Conservation (phyloP, 805 yeast species). For the Cyberlindnera xishuangbannaensis region DNA sequence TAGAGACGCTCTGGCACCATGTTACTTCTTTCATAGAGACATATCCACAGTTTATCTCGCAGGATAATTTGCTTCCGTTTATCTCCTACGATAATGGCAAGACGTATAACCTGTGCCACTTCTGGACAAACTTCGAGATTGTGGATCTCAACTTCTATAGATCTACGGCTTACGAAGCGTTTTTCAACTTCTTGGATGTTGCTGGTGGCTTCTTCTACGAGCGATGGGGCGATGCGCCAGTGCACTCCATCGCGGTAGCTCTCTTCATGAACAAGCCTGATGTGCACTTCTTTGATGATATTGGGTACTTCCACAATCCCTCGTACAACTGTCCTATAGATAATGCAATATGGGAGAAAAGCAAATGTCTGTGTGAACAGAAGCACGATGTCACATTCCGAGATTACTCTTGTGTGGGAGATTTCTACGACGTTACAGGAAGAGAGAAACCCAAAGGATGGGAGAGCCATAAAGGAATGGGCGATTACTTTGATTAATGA, state of each 20-base stretch:
- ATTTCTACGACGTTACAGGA: conserved; percentile 49
- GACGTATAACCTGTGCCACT: conserved; percentile 51
- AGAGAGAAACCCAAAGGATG: conserved; percentile 60
- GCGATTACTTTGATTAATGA: conserved; percentile 12
- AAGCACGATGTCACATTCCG: conserved; percentile 66
- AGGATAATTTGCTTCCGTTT: conserved; percentile 48
- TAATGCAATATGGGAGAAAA: conserved; percentile 36
- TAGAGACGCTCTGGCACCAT: conserved; percentile 45
- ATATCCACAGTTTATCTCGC: conserved; percentile 42
- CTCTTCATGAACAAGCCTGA: conserved; percentile 61
- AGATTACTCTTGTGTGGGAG: conserved; percentile 63
- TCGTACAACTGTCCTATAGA: conserved; percentile 57
- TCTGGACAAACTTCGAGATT: conserved; percentile 62
- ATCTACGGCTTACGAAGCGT: conserved; percentile 38
- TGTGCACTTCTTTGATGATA: conserved; percentile 75
- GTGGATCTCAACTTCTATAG: conserved; percentile 47
- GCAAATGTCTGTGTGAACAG: conserved; percentile 53
- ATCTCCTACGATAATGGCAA: conserved; percentile 40
- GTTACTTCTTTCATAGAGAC: conserved; percentile 40
- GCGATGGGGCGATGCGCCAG: conserved; percentile 92
- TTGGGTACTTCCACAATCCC: conserved; percentile 73
- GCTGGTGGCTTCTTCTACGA: conserved; percentile 53
- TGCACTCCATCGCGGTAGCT: conserved; percentile 80
- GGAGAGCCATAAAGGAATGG: conserved; percentile 41
- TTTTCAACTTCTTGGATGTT: conserved; percentile 40